Base-by-base conservation (phyloP, 2,329 filamentous ascomycete species). In the Knoxdaviesia capensis region DNA sequence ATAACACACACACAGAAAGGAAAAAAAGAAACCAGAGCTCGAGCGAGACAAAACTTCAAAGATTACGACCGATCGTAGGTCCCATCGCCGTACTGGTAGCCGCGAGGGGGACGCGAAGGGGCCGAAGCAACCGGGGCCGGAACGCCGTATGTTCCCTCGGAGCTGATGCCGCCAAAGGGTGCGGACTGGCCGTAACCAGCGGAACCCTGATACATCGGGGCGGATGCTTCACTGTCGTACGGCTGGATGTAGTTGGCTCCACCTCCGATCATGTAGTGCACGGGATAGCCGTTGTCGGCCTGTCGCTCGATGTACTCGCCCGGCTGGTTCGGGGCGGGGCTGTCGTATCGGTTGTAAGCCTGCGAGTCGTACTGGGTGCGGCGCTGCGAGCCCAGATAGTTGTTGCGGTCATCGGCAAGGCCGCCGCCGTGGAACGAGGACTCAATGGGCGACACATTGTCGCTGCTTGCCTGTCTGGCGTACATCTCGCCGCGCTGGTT, bases 31-130 rank as follows among this genome's bases (percentile, higher is more conserved):
- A 20, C 2, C 20, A 20, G 2, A 20, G 20, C 20, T 20, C 3
- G 20, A 20, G 20, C 20, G 20, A 20, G 20, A 20, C 20, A 20
- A 20, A 20, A 36, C 9, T 6, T 30, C 40, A 32, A 30, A 30
- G 30, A 7, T 47, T 40, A 56, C 5, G 40, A 34, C 6, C 52
- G 52, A 5, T 56, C 48, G 39, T 62, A 62, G 9, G 59, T 51
- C 29, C 60, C 59, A 40, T 63, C 60, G 4, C 52, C 52, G 41
- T 63, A 62, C 7, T 49, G 54, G 40, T 61, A 56, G 31, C 51
- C 52, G 11, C 42, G 47, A 5, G 50, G 49, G 29, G 45, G 41
- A 7, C 20, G 41, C 42, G 6, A 42, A 44, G 32, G 44, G 44
- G 34, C 43, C 44, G 8, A 39, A 45, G 40, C 45, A 35, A 9